A percentile compares a stretch with the other conserved stretches of the same genome.
Evolutionary conservation across 306 rosid species (phyloP).

Genomic region (Alnus rubra): DNA sequence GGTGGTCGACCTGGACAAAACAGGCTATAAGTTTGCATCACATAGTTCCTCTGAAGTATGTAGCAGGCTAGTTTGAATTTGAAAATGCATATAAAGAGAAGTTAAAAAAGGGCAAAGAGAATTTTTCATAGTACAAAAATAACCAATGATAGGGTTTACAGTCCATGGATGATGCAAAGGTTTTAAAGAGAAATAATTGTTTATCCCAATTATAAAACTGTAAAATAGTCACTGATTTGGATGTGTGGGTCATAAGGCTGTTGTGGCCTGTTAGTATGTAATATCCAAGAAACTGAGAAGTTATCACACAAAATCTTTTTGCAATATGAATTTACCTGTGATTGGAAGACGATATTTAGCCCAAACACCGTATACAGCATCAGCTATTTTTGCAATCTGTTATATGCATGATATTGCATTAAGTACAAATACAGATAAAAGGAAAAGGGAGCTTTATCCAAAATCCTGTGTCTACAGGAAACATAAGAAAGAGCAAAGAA

Average conservation of each 20-base stretch:
- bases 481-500: constrained; percentile 5
- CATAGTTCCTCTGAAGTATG: neutral
- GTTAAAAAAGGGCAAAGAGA: neutral
- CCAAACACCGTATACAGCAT: constrained; percentile 74
- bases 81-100: neutral
- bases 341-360: constrained; percentile 88
- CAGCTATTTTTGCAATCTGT: constrained; percentile 70
- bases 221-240: neutral
- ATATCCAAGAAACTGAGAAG: neutral
- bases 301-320: constrained; percentile 8
- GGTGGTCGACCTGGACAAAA: constrained; percentile 74
- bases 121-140: neutral
- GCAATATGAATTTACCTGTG: constrained; percentile 49
- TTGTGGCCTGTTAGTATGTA: too few relatives aligned
- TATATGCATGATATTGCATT: constrained; percentile 20
- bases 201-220: neutral
- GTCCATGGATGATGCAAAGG: neutral
- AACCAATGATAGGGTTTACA: neutral
- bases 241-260: neutral
- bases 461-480: constrained; percentile 13
- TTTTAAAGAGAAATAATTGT: neutral
- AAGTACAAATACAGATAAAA: constrained; percentile 20
- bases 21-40: neutral
- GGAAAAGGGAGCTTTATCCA: constrained; percentile 13
- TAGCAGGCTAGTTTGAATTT: neutral